Base-by-base conservation (phyloP, 1,139 yeast species). In the Yamadazyma siamensis region DNA sequence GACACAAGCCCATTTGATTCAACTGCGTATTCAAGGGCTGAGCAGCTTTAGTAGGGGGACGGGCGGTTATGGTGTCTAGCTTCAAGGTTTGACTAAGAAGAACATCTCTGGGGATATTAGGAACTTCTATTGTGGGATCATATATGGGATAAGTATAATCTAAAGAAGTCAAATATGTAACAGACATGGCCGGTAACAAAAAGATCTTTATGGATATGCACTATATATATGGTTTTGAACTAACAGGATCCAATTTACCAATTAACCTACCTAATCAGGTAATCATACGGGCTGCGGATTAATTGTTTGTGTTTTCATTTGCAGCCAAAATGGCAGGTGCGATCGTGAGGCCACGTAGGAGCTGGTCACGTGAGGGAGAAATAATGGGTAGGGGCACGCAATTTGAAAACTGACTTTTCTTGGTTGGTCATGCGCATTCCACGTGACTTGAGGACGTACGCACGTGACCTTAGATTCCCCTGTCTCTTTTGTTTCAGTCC, bases 51-150 rank as follows among this genome's bases (percentile, higher is more conserved):
- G 26, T 13, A 6, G 37, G 35, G 12, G 23, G 30, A 21, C 33
- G 33, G 20, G 10, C 10, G 7, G 7, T 7, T 8, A 18, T 10
- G 7, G 9, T 18, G 10, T 40, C 36, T n/a, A 61, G 40, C 31
- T 42, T 54, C 36, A 61, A 52, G 24, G 55, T 50, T 30, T 51
- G 52, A 13, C 38, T 41, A 27, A 54, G 52, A 25, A 41, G 40
- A 9, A 34, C 42, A 33, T 50, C 61, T 38, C 40, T 44, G 16
- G 56, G 43, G 18, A 38, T 22, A 23, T 27, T 34, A 12, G 43
- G 41, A 8, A 31, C 39, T 24, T 40, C 41, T 13, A 43, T 27
- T 9, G 37, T 24, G 15, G 34, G 39, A 26, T 41, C 42, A 19
- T 36, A 33, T 1, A 40, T 35, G 6, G 63, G 61, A 37, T 42